A percentile compares a stretch with the other conserved stretches of the same genome.
phyloP scores from a whole-genome alignment of 257 asterid species.

The Jaltomata sinuosa region DNA sequence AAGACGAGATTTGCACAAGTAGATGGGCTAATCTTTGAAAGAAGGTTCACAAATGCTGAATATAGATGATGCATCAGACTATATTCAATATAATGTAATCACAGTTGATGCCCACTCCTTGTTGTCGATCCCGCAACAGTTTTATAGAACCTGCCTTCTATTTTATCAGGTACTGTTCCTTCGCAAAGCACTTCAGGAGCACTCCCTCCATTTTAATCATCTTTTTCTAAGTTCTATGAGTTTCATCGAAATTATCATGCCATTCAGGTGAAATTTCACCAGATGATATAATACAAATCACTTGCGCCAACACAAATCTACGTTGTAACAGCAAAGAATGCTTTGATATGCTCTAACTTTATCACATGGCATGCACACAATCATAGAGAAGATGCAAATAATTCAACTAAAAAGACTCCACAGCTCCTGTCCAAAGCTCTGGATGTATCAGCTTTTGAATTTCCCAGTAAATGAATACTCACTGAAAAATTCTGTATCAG shows the following conservation, averaged over 20 bases:
- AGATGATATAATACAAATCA: neutral
- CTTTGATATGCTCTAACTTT: neutral
- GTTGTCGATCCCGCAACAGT: neutral
- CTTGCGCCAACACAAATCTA: neutral
- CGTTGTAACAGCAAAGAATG: neutral
- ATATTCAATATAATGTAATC: neutral
- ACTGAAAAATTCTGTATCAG: neutral
- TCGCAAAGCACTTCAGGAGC: neutral
- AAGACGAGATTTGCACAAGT: neutral
- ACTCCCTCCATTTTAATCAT: neutral
- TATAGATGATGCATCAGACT: neutral
- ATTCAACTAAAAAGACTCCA: neutral
- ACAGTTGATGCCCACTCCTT: neutral
- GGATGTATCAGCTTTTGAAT: neutral
- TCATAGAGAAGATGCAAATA: neutral
- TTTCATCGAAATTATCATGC: neutral
- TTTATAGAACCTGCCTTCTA: neutral
- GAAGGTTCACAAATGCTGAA: neutral
- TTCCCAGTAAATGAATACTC: neutral
- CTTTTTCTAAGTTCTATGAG: neutral
- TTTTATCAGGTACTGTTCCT: neutral
- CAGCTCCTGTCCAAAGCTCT: neutral
- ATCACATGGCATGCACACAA: neutral
- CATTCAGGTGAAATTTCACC: neutral
- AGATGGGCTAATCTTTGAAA: neutral